A percentile compares a stretch with the other conserved stretches of the same genome.
Evolutionary conservation across 495 filamentous ascomycete genomes (phyloP).

Genomic region (Penicillium coffeae): DNA sequence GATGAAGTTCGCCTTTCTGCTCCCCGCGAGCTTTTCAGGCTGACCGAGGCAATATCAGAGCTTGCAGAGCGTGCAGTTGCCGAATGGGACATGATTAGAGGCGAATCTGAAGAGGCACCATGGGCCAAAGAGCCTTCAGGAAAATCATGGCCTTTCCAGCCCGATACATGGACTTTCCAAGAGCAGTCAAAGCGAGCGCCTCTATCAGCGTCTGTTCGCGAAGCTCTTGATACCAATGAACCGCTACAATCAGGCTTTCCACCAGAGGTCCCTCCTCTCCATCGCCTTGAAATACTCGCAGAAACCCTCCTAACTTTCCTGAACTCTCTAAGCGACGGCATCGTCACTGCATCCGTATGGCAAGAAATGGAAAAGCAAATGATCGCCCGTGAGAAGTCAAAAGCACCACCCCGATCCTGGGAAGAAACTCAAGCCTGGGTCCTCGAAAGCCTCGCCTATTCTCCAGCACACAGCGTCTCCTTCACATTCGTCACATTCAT

Average conservation of each 20-base stretch:
- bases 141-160: constrained; percentile 72
- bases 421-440: constrained; percentile 68
- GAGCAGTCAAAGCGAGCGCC: constrained; percentile 28
- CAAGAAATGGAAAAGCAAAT: constrained; percentile 62
- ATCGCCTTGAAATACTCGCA: constrained; percentile 65
- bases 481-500: constrained; percentile 84
- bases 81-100: constrained; percentile 76
- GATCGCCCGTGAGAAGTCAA: constrained; percentile 45
- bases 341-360: constrained; percentile 69
- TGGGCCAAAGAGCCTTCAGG: constrained; percentile 54
- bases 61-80: constrained; percentile 71
- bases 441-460: constrained; percentile 66
- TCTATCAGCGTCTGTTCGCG: constrained; percentile 46
- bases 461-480: constrained; percentile 75
- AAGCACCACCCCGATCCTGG: constrained; percentile 37
- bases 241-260: constrained; percentile 55
- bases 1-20: constrained; percentile 60
- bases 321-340: constrained; percentile 65
- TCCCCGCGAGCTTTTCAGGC: constrained; percentile 79
- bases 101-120: constrained; percentile 44
- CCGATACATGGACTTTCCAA: constrained; percentile 45
- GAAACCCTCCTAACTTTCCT: constrained; percentile 70
- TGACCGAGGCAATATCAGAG: constrained; percentile 78
- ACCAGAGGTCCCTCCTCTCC: constrained; percentile 54
- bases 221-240: constrained; percentile 66